Base-by-base conservation (phyloP, 495 filamentous ascomycete species). In the Aspergillus cavernicola region DNA sequence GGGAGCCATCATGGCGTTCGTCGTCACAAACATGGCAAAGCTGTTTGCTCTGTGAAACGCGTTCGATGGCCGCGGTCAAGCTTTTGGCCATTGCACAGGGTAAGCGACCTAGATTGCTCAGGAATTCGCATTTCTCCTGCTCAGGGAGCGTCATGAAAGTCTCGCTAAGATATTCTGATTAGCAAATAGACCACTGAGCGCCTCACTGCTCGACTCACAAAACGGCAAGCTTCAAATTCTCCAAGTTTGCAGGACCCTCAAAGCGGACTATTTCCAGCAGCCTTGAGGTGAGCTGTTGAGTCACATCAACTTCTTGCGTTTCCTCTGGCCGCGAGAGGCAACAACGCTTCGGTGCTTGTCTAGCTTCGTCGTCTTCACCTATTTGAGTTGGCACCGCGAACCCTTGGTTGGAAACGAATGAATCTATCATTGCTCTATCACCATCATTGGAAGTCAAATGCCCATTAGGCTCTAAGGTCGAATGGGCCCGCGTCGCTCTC, bases 71-170 rank as follows among this genome's bases (percentile, higher is more conserved):
- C 20, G 58, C 59, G 23, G 28, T 53, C 23, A 55, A 33, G 26
- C 62, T 63, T n/a, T 73, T 50, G 13, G 66, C 63, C 13, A 70
- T 60, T 42, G 69, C 72, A 65, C 76, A 82, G 15, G 75, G 64
- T 36, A 80, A 58, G 35, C 66, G 67, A 33, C 70, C 67, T 6
- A 83, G 53, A 28, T 55, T 56, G 15, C 66, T 51, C 22, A 76
- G 46, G 15, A 71, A 51, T 19, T 71, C 59, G 16, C 56, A 67
- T 46, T 67, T 69, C 45, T 58, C 48, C 20, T 64, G 41, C 41
- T 75, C 69, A 1, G 57, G 26, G 22, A 69, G 56, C 2, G 15
- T 39, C 8, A 57, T 46, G 37, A 67, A 71, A 20, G 60, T 60
- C 39, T 51, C 45, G 22, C 67, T 72, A 37, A 22, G 26, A 43